phyloP scores from a whole-genome alignment of 106 monocot genomes.

The Allium fistulosum region DNA sequence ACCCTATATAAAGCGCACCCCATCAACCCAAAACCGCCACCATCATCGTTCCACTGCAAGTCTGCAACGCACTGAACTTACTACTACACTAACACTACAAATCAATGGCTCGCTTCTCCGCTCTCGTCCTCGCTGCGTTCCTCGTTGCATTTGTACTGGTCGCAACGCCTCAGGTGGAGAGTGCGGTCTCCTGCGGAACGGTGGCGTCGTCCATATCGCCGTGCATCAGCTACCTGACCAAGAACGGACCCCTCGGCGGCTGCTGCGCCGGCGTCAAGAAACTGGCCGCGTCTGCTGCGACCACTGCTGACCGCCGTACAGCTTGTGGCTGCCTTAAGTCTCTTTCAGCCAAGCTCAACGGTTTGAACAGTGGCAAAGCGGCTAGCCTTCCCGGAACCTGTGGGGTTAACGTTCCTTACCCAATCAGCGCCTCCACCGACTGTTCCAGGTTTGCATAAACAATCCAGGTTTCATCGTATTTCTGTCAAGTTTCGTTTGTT shows the following conservation, averaged over 20 bases:
- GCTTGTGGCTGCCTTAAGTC: constrained; percentile 28
- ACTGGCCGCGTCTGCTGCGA: constrained; percentile 11
- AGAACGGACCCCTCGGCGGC: background rate
- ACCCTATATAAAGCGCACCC: too few species aligned
- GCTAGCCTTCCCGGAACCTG: constrained; percentile 15
- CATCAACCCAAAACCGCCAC: too few species aligned
- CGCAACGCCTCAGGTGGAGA: background rate
- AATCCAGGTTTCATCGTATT: background rate
- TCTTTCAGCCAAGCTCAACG: background rate
- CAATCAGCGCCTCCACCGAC: constrained; percentile 16
- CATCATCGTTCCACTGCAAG: background rate
- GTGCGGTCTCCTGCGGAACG: constrained; percentile 11
- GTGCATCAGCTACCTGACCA: constrained; percentile 6
- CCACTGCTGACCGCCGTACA: constrained; percentile 18
- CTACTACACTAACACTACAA: too few species aligned
- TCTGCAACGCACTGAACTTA: too few species aligned
- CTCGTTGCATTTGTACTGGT: background rate
- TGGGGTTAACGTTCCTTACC: constrained; percentile 10
- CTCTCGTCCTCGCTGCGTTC: background rate
- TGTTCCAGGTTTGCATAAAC: constrained; percentile 6
- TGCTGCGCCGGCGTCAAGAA: constrained; percentile 25
- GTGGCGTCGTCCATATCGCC: background rate
- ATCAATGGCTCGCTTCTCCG: background rate
- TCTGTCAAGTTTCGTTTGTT: background rate
- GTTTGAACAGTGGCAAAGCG: constrained; percentile 6